Base-by-base conservation (phyloP, 2,329 filamentous ascomycete species). In the Pseudogymnoascus sp. region DNA sequence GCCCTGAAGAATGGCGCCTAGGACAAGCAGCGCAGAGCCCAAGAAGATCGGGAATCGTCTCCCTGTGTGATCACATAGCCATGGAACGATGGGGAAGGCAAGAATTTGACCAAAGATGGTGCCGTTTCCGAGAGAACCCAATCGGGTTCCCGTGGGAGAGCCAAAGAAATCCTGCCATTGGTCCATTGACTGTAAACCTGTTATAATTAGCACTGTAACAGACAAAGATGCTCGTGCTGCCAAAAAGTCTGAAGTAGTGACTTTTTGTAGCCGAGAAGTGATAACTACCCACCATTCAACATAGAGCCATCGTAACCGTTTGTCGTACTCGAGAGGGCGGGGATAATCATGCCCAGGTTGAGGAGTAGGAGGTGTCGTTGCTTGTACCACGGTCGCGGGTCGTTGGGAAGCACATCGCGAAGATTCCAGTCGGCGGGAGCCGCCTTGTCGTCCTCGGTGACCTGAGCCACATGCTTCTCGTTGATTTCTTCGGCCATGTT, bases 321-420 rank as follows among this genome's bases (percentile, higher is more conserved):
- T 5, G 63, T 58, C 15, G 63, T 62, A 21, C 58, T 66, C 60
- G 67, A 66, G 35, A 66, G 44, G 37, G 62, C 60, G 26, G 63
- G 47, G 13, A 35, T 63, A 9, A 61, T 61, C 24, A 64, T 59
- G 26, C 61, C 59, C 17, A 63, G 63, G 21, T 65, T 61, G 9
- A 66, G 65, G 37, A 66, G 47, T 21, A 54, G 11, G 9, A 66
- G 57, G 50, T 68, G 66, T 3, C 60, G 59, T 15, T 65, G 61
- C 61, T 63, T 66, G 57, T 64, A 67, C 67, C 67, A 68, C 9
- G 65, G 61, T 4, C 24, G 54, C 10, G 59, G 17, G 3, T 64
- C 41, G 5, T 64, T 47, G 4, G 62, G 62, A n/a, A 64, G 57
- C 35, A 64, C 62, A 60, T 60, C 37, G 29, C 47, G 47, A 54